Conservation (phyloP, 2,329 filamentous ascomycete genomes). For the Talaromyces piceae region DNA sequence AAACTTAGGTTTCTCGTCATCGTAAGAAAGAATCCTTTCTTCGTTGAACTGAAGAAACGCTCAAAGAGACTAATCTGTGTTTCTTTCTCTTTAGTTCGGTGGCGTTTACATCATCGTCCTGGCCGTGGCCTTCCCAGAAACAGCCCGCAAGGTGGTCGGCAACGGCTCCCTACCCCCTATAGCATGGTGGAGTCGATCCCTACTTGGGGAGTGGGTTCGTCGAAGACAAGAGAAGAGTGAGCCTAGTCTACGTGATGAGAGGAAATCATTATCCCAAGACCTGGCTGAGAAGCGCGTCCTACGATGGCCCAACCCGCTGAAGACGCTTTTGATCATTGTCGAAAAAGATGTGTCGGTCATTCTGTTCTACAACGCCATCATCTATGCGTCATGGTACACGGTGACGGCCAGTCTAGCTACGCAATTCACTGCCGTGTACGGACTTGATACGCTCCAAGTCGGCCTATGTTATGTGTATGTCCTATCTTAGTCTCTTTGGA, state of each 20-base stretch:
- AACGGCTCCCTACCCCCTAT: conserved; percentile 29
- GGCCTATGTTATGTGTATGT: conserved; percentile 29
- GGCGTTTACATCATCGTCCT: conserved; percentile 30
- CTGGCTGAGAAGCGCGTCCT: conserved; percentile 15
- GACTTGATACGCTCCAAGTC: conserved; percentile 33
- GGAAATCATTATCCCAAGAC: neutral
- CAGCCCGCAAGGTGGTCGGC: conserved; percentile 29
- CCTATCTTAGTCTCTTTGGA: neutral
- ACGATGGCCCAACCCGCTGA: conserved; percentile 32
- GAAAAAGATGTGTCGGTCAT: conserved; percentile 31
- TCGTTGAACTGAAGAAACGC: neutral
- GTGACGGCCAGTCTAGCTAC: conserved; percentile 33
- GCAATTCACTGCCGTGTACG: conserved; percentile 30
- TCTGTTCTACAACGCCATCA: conserved; percentile 30
- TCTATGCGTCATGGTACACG: conserved; percentile 36
- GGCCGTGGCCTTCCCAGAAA: conserved; percentile 30
- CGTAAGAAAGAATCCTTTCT: neutral
- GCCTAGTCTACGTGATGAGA: neutral
- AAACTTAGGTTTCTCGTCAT: conserved; percentile 6
- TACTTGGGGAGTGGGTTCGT: conserved; percentile 20
- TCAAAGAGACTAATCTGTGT: neutral
- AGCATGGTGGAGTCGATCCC: conserved; percentile 24
- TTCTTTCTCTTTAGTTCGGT: conserved; percentile 19
- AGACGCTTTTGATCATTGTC: conserved; percentile 25
- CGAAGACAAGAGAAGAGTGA: conserved; percentile 6